Conservation (phyloP, 768 basidiomycete species). For the Suillus tomentosus region DNA sequence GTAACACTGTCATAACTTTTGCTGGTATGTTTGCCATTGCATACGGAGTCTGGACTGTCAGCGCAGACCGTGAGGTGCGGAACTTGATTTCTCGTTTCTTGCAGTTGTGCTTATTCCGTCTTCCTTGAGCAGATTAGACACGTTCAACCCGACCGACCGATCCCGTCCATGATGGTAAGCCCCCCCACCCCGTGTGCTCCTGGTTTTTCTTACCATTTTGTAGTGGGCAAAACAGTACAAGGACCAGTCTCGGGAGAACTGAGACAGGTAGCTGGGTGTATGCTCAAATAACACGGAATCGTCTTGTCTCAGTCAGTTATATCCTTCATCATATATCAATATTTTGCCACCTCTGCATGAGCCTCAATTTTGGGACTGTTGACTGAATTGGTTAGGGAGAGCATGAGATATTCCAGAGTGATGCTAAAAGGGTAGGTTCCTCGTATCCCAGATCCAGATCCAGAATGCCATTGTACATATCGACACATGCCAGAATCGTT, state of each 20-base stretch:
- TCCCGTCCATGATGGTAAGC: constrained; percentile 80
- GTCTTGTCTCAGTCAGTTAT: neutral
- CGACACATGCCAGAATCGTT: neutral
- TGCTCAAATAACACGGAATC: neutral
- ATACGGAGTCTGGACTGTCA: constrained; percentile 69
- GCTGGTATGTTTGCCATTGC: constrained; percentile 67
- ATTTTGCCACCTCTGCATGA: neutral
- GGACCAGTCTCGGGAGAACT: constrained; percentile 21
- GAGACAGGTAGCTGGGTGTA: neutral
- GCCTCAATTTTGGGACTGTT: neutral
- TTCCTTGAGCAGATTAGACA: constrained; percentile 49
- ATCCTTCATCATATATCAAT: constrained; percentile 3
- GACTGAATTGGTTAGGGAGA: neutral
- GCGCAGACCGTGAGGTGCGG: constrained; percentile 79
- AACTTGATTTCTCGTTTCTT: constrained; percentile 12
- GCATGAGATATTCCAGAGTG: neutral
- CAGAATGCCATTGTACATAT: constrained; percentile 3
- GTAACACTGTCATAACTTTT: constrained; percentile 77
- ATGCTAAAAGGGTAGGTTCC: neutral
- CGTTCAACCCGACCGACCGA: constrained; percentile 61
- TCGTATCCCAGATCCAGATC: neutral
- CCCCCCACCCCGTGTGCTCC: neutral
- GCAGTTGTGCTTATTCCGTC: constrained; percentile 1
- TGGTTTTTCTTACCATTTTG: constrained; percentile 10
- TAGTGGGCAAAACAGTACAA: constrained; percentile 57